Evolutionary conservation across 2,329 filamentous ascomycete genomes (phyloP).

Genomic region (Trichothecium sympodiale): DNA sequence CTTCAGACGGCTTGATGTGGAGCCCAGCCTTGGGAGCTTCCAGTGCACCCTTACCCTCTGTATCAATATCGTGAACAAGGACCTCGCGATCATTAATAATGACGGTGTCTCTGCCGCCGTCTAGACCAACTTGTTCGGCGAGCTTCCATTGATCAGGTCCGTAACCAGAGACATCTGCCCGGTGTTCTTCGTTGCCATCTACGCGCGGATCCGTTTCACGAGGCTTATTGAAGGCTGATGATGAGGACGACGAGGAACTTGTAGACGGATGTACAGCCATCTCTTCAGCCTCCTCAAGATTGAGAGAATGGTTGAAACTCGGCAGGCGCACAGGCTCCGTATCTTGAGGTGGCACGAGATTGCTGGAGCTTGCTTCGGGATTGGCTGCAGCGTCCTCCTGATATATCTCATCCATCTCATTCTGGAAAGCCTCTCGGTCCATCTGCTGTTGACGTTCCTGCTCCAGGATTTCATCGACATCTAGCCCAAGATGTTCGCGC

Average conservation of each 20-base stretch:
- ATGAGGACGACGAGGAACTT: constrained; percentile 4
- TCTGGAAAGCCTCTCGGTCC: constrained; percentile 44
- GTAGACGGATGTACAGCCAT: constrained; percentile 21
- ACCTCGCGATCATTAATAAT: constrained; percentile 61
- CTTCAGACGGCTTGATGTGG: constrained; percentile 12
- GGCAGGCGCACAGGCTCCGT: constrained; percentile 13
- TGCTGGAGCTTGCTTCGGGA: constrained; percentile 1
- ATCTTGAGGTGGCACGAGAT: constrained; percentile 11
- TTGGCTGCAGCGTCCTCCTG: constrained; percentile 25
- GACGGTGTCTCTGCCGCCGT: constrained; percentile 59
- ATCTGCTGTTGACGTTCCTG: constrained; percentile 60
- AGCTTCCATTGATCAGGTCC: constrained; percentile 66
- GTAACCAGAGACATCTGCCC: constrained; percentile 67
- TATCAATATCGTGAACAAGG: constrained; percentile 49
- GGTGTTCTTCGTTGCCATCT: constrained; percentile 50
- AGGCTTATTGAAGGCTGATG: constrained; percentile 10
- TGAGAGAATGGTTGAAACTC: constrained; percentile 64
- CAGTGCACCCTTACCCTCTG: constrained; percentile 53
- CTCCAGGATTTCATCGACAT: constrained; percentile 83
- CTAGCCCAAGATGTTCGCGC: constrained; percentile 92
- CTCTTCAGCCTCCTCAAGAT: constrained; percentile 32
- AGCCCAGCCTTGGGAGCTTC: constrained; percentile 26
- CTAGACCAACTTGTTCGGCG: constrained; percentile 48
- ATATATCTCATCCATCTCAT: constrained; percentile 54
- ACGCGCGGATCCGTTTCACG: constrained; percentile 24